Evolutionary conservation across 305 asterid genomes (phyloP).

Genomic region (Plantago lanceolata): DNA sequence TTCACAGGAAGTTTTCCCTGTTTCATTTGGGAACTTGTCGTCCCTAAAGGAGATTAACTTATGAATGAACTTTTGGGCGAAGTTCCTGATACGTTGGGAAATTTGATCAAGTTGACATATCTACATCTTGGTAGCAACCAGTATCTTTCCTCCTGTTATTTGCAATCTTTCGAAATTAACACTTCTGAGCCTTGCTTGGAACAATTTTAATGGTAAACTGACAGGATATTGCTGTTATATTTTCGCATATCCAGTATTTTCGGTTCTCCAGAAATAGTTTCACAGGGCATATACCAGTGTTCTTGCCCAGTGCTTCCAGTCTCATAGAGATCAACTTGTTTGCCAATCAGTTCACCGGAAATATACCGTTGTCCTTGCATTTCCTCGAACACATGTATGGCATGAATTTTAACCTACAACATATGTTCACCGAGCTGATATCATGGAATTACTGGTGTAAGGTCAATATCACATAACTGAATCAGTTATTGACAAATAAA

Average conservation of each 20-base stretch:
- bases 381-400: too few species aligned
- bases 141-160: slow-evolving; percentile 40
- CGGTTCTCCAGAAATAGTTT: slow-evolving; percentile 46
- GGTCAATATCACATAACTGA: too few species aligned
- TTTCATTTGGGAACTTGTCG: slow-evolving; percentile 40
- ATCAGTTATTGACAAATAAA: too few species aligned
- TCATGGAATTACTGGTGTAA: too few species aligned
- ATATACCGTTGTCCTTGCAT: slow-evolving; percentile 53
- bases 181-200: slow-evolving; percentile 42
- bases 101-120: slow-evolving; percentile 30
- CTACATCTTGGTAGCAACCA: slow-evolving; percentile 52
- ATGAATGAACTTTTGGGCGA: slow-evolving; percentile 36
- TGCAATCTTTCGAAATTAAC: slow-evolving; percentile 53
- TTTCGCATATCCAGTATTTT: slow-evolving; percentile 47
- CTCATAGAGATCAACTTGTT: slow-evolving; percentile 42
- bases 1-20: slow-evolving; percentile 42
- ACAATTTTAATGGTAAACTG: slow-evolving; percentile 45
- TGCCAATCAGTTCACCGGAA: slow-evolving; percentile 44
- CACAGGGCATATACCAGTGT: slow-evolving; percentile 53
- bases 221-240: slow-evolving; percentile 33
- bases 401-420: too few species aligned
- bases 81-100: slow-evolving; percentile 29
- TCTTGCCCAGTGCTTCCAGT: slow-evolving; percentile 50
- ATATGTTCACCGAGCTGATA: too few species aligned
- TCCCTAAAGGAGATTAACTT: slow-evolving; percentile 38